Evolutionary conservation across 1,139 yeast genomes (phyloP), one percentile per base, ranked within the genome.

Genomic region (Pichiaceae sp.): DNA sequence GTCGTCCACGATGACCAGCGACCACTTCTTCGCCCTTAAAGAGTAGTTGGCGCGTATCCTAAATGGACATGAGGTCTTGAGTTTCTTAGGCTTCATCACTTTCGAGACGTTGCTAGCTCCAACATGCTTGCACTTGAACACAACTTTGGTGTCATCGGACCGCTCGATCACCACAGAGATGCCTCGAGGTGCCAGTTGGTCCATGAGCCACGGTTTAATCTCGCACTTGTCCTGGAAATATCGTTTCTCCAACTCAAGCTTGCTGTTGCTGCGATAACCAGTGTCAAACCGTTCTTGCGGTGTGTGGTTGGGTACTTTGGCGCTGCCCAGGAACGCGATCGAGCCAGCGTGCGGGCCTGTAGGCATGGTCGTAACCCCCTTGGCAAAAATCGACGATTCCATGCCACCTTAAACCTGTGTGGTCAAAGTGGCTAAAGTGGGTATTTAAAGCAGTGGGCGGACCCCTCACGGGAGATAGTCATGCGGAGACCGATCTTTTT

Each of bases 181-280:
- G 1, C 84, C 83, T 39, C 68, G 64, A 8, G 66, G 60, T 17
- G 63, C 59, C 33, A 70, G 59, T 38, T 62, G 61, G 29, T 67
- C 59, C 48, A 67, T 78, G 32, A 80, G 54, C 87, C 87, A 80
- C 2, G 86, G 84, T 54, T 80, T 80, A 47, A 80, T 76, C 24
- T 70, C 74, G 28, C 62, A 54, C 44, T 64, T 63, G 36, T 64
- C 62, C 28, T 56, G 52, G 43, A 71, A 72, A 35, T 43, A 36
- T 43, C 49, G 43, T 46, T 46, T 43, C 27, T 49, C 52, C 8
- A 49, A 29, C 15, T 33, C 33, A 4, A 38, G 17, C n/a, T 29
- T 29, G 19, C n/a, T 29, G 18, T 29, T 15, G n/a, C 5, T 17
- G 11, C 11, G 7, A 17, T 29, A 9, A 19, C 31, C 20, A 5